phyloP scores from a whole-genome alignment of 2,329 filamentous ascomycete genomes.

The Monilinia fructigena region DNA sequence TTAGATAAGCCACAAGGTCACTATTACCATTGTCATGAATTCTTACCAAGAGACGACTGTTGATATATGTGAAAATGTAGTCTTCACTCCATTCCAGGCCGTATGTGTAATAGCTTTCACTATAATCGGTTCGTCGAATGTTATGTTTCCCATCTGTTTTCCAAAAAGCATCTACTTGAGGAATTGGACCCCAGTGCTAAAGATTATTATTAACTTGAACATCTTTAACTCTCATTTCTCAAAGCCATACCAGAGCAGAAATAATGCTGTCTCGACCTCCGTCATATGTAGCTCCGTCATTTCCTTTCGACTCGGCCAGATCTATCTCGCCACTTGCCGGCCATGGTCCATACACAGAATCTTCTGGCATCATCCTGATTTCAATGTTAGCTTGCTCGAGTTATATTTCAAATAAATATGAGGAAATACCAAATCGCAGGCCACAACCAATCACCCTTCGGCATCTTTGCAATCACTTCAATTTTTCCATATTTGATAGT shows the following conservation, averaged over 20 bases:
- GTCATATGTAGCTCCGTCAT: conserved; percentile 43
- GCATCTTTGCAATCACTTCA: conserved; percentile 54
- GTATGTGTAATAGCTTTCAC: conserved; percentile 50
- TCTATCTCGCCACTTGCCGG: conserved; percentile 55
- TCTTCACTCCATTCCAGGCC: conserved; percentile 53
- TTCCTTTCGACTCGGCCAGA: conserved; percentile 51
- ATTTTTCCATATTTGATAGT: conserved; percentile 51
- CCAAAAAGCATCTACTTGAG: conserved; percentile 35
- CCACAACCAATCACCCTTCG: conserved; percentile 56
- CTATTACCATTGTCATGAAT: not conserved
- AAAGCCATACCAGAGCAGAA: conserved; percentile 46
- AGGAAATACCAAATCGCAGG: conserved; percentile 42
- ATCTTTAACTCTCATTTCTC: not conserved
- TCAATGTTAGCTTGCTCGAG: not conserved
- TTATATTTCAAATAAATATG: not conserved
- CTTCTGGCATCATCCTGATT: conserved; percentile 51
- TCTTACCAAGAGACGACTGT: conserved; percentile 43
- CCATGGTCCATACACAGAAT: conserved; percentile 50
- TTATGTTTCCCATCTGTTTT: conserved; percentile 26
- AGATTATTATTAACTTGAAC: not conserved
- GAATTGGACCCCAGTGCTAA: conserved; percentile 47
- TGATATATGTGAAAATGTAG: conserved; percentile 55
- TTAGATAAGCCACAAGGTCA: not conserved
- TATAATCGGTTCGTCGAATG: conserved; percentile 44
- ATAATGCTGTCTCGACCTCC: conserved; percentile 46